phyloP scores from a whole-genome alignment of 148 eudicot genomes.

The Diospyros kaki region DNA sequence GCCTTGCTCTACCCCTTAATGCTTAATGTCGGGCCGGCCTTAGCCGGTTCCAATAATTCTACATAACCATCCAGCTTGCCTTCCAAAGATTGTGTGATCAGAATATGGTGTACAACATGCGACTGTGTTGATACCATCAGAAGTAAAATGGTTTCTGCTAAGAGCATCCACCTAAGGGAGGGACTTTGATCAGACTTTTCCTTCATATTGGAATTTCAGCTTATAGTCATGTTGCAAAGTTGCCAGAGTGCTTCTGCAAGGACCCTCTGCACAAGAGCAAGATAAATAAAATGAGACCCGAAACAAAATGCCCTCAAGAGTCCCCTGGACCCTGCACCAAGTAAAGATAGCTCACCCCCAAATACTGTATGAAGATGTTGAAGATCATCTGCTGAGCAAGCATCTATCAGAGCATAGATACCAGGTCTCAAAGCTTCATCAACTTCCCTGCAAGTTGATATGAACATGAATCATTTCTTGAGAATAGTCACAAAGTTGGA shows the following conservation, averaged over 20 bases:
- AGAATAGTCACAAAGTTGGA: not conserved
- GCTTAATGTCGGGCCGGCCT: too few species aligned
- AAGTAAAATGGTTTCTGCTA: not conserved
- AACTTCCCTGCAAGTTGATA: constrained; percentile 54
- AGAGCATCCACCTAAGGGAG: not conserved
- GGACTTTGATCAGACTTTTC: constrained; percentile 59
- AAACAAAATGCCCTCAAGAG: not conserved
- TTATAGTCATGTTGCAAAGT: constrained; percentile 75
- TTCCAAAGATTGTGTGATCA: not conserved
- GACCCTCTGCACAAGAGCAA: constrained; percentile 68
- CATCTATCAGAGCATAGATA: constrained; percentile 78
- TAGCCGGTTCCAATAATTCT: too few species aligned
- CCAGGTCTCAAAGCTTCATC: constrained; percentile 93
- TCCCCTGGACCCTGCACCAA: not conserved
- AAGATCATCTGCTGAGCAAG: constrained; percentile 82
- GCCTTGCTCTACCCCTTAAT: too few species aligned
- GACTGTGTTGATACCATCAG: not conserved
- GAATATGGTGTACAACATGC: not conserved
- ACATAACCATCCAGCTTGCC: not conserved
- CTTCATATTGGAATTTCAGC: constrained; percentile 66
- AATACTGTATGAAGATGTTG: constrained; percentile 80
- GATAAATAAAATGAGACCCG: not conserved
- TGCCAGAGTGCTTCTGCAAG: constrained; percentile 87
- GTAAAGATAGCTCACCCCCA: constrained; percentile 52
- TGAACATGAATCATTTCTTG: not conserved